Conservation (phyloP, 2,329 filamentous ascomycete species). For the Fusarium subtropicale region DNA sequence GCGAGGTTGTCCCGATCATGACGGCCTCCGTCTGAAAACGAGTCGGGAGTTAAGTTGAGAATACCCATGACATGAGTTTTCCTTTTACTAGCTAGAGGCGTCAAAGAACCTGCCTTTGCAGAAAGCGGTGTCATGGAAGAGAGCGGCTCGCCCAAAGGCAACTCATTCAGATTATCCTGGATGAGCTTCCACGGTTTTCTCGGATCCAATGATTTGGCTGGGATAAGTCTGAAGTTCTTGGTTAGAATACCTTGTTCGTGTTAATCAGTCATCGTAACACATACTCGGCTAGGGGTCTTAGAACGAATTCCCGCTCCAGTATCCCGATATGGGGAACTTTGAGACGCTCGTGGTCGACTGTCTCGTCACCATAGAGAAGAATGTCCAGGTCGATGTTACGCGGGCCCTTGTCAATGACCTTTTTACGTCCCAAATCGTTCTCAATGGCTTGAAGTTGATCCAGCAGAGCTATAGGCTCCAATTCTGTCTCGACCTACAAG, state of each 20-base stretch:
- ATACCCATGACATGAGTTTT: constrained; percentile 91
- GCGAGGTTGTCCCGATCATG: constrained; percentile 68
- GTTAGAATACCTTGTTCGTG: constrained; percentile 1
- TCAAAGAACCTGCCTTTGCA: constrained; percentile 61
- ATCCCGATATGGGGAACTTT: constrained; percentile 87
- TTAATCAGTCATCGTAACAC: constrained; percentile 39
- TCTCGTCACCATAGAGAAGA: constrained; percentile 79
- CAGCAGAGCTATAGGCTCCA: constrained; percentile 80
- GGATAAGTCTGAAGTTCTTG: constrained; percentile 61
- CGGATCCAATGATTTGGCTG: constrained; percentile 64
- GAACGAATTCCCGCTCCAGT: constrained; percentile 91
- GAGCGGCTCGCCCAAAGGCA: constrained; percentile 63
- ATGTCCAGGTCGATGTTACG: constrained; percentile 96
- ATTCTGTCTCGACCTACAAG: constrained; percentile 78
- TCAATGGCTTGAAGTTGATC: constrained; percentile 89
- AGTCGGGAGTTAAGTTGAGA: constrained; percentile 93
- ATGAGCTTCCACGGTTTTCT: constrained; percentile 69
- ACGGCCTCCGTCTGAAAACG: constrained; percentile 90
- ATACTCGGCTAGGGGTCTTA: constrained; percentile 85
- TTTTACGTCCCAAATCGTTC: constrained; percentile 79
- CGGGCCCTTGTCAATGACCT: constrained; percentile 91
- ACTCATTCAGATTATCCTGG: constrained; percentile 70
- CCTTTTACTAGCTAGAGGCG: constrained; percentile 67
- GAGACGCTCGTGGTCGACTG: constrained; percentile 77
- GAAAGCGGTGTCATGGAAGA: constrained; percentile 70